Evolutionary conservation across 169 alveolate species (phyloP), one percentile per base, ranked within the genome.

Genomic region (Plasmodium gaboni): DNA sequence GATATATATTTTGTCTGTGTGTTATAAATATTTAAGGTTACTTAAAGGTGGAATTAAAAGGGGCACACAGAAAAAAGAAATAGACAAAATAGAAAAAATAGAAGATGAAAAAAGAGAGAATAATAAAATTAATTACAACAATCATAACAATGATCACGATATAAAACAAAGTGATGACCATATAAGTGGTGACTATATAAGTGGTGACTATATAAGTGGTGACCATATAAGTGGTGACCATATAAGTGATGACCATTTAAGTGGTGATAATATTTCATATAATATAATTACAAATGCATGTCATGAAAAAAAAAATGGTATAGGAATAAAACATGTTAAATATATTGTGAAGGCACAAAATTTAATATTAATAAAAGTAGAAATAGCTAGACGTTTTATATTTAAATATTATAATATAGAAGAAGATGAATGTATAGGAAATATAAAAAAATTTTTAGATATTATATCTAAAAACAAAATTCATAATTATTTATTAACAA

Each of bases 291-390:
- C 22, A 10, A n/a, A 68, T 15, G 9, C 60, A 68, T 59, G 48
- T 1, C n/a, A n/a, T 51, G 61, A 51, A 5, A 15, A 38, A 12
- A 38, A 60, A 60, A 22, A 60, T 24, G 5, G 12, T 1, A 15
- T 24, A 7, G 19, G 12, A 8, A 15, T 53, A 1, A 68, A 42
- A 46, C 22, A 80, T 64, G 46, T 55, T 6, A 80, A 80, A 15
- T 80, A 80, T 44, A 65, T 80, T 42, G 90, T 68, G 13, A 68
- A 68, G 28, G 15, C 51, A n/a, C 76, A 68, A 50, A 10, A 80
- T 24, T 22, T 80, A 28, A 80, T 68, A 9, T 17, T 15, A 1
- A 80, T 24, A 0, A 80, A 80, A 80, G 32, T 80, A 17, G 90
- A 80, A 22, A 65, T 80, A 3, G 19, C 73, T 9, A 80, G 57